Evolutionary conservation across 2,329 filamentous ascomycete species (phyloP).

Genomic region (Daldinia sp.): DNA sequence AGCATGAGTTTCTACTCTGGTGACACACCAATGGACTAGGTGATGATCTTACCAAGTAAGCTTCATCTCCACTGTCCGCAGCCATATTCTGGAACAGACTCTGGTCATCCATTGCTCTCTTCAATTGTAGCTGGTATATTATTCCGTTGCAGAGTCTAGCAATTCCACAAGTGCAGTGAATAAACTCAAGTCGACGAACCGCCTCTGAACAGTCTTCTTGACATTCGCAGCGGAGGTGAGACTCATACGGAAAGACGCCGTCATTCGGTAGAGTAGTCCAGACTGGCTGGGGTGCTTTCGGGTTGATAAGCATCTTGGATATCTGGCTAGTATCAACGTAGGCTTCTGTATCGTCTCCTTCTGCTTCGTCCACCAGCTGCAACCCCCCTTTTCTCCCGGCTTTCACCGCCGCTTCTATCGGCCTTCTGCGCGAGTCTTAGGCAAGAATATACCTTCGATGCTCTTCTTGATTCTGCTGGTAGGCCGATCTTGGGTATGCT

Average conservation of each 20-base stretch:
- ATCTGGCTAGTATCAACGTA: slow-evolving; percentile 25
- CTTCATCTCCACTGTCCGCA: slow-evolving; percentile 41
- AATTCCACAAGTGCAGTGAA: background rate
- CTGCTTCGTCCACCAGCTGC: slow-evolving; percentile 17
- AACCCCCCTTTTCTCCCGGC: slow-evolving; percentile 26
- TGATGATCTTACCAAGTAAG: slow-evolving; percentile 37
- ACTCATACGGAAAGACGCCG: slow-evolving; percentile 31
- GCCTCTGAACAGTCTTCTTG: slow-evolving; percentile 18
- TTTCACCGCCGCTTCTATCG: slow-evolving; percentile 44
- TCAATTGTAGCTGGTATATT: slow-evolving; percentile 35
- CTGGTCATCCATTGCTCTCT: slow-evolving; percentile 39
- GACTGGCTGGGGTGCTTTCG: slow-evolving; percentile 31
- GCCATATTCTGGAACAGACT: slow-evolving; percentile 36
- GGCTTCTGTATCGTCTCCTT: slow-evolving; percentile 33
- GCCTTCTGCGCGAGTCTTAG: slow-evolving; percentile 35
- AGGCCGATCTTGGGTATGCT: slow-evolving; percentile 43
- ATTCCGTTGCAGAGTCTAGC: slow-evolving; percentile 17
- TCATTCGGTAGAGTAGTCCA: slow-evolving; percentile 36
- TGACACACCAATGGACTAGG: slow-evolving; percentile 14
- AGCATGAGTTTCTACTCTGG: slow-evolving; percentile 31
- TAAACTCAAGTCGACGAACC: slow-evolving; percentile 5
- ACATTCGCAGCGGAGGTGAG: slow-evolving; percentile 35
- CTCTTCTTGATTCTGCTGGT: slow-evolving; percentile 37
- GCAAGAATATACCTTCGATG: slow-evolving; percentile 38
- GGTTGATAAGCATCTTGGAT: slow-evolving; percentile 40